These are phyloP conservation scores for Phytopythium chamaehyphon DNA, from an alignment of 352 stramenopile species.

Conservation along the genomic window DNA sequence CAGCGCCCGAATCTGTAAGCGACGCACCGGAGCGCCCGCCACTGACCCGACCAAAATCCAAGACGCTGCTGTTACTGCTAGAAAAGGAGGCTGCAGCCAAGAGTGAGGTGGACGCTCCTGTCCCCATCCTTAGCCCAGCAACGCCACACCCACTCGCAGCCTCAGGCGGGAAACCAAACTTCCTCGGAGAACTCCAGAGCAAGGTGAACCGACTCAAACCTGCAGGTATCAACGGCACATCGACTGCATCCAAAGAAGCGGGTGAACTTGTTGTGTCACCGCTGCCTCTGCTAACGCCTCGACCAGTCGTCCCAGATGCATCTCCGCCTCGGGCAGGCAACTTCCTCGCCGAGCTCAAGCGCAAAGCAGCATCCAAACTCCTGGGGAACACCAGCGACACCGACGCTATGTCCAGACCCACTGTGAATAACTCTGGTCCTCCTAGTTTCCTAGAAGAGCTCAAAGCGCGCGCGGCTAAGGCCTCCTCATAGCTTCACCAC, in stretches of 20 bases:
- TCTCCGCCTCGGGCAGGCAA: constrained; percentile 8
- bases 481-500: background rate
- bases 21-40: background rate
- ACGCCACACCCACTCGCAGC: constrained; percentile 13
- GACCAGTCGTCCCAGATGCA: background rate
- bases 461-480: constrained; percentile 17
- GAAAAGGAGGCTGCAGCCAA: constrained; percentile 16
- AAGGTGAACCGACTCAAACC: constrained; percentile 10
- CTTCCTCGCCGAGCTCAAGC: constrained; percentile 56
- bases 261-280: background rate
- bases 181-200: constrained; percentile 39
- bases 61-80: constrained; percentile 43
- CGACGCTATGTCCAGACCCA: constrained; percentile 20
- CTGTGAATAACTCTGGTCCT: constrained; percentile 2
- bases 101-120: background rate
- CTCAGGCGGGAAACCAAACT: constrained; percentile 16
- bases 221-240: background rate
- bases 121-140: background rate
- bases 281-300: background rate
- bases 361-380: constrained; percentile 10
- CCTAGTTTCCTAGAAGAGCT: constrained; percentile 33
- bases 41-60: constrained; percentile 37
- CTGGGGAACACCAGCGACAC: background rate
- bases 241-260: background rate
- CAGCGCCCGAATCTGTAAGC: background rate